Conservation (phyloP, 257 asterid species). For the Mentha longifolia region DNA sequence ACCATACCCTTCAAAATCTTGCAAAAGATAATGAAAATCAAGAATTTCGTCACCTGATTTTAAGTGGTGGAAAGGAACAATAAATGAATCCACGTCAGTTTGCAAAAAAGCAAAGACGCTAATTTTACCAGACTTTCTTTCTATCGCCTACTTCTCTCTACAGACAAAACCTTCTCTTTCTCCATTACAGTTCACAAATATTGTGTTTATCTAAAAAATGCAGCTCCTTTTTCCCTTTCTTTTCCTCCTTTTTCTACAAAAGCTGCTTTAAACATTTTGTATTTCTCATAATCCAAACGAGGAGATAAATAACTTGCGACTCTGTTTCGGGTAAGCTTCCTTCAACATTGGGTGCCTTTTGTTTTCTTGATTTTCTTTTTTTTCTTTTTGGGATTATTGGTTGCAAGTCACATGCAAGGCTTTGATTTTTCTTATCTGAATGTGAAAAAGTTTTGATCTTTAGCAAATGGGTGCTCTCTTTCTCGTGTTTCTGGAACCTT, state of each 20-base stretch:
- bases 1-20: neutral
- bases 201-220: conserved; percentile 13
- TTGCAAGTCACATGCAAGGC: conserved; percentile 24
- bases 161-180: conserved; percentile 35
- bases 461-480: neutral
- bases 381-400: conserved; percentile 24
- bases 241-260: conserved; percentile 22
- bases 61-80: conserved; percentile 15
- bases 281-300: neutral
- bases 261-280: neutral
- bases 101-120: conserved; percentile 26
- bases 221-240: conserved; percentile 9
- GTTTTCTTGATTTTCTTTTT: neutral
- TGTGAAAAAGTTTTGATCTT: conserved; percentile 30
- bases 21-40: neutral
- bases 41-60: conserved; percentile 26
- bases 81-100: conserved; percentile 37
- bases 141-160: conserved; percentile 23
- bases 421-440: conserved; percentile 2
- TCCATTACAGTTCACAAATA: conserved; percentile 35
- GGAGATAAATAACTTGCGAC: conserved; percentile 19
- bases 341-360: conserved; percentile 13
- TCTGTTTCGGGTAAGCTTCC: conserved; percentile 38
- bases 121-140: conserved; percentile 29
- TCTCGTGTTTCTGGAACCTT: neutral